Conservation (phyloP, 192 early-diverging fungal species). For the Geranomyces michiganensis region DNA sequence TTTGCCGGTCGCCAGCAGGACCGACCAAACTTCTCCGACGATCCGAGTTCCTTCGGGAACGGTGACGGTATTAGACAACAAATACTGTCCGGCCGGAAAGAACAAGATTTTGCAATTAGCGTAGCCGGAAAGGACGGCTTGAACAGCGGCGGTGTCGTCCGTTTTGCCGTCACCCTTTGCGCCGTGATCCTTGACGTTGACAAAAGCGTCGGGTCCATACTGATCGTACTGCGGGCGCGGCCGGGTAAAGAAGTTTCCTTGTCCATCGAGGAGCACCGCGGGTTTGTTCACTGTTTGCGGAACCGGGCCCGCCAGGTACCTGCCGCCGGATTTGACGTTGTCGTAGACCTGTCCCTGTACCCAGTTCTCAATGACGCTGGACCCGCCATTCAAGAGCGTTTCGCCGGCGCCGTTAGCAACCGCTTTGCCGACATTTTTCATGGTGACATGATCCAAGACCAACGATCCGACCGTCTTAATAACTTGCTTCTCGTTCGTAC, state of each 20-base stretch:
- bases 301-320: not conserved
- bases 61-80: conserved; percentile 37
- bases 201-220: conserved; percentile 20
- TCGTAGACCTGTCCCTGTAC: conserved; percentile 26
- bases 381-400: conserved; percentile 23
- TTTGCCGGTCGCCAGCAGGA: conserved; percentile 38
- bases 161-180: conserved; percentile 51
- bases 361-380: conserved; percentile 3
- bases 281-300: conserved; percentile 21
- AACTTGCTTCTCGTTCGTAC: not conserved
- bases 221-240: conserved; percentile 44
- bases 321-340: conserved; percentile 7
- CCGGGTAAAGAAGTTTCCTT: conserved; percentile 26
- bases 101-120: conserved; percentile 33
- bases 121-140: conserved; percentile 28
- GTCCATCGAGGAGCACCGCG: conserved; percentile 19
- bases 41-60: conserved; percentile 41
- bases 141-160: conserved; percentile 48
- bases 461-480: not conserved
- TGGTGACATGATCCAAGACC: conserved; percentile 44
- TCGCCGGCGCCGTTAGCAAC: conserved; percentile 23
- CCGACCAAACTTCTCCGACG: conserved; percentile 47
- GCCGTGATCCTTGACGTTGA: conserved; percentile 36
- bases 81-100: conserved; percentile 42
- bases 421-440: conserved; percentile 32